Percentiles rank a stretch among this genome's conserved stretches.
Conservation (phyloP, 2,329 filamentous ascomycete species). For the Ambrosiella cleistominuta region DNA sequence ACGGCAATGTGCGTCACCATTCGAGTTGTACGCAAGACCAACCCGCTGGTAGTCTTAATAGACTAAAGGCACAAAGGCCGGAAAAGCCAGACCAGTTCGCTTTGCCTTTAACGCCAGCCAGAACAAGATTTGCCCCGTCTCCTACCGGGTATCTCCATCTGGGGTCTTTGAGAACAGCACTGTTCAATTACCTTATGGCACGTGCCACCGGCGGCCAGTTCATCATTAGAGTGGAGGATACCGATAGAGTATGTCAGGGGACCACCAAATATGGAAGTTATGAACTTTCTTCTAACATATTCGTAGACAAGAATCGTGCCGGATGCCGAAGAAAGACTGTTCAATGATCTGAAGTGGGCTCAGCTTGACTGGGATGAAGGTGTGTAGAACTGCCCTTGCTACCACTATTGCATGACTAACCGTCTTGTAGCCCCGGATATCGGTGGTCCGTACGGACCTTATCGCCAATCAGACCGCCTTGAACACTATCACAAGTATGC, state of each 20-base stretch:
- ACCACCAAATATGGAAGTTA: not conserved
- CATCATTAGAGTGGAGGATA: constrained; percentile 81
- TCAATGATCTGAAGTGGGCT: constrained; percentile 71
- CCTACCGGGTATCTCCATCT: constrained; percentile 89
- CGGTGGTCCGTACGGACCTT: constrained; percentile 69
- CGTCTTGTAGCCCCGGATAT: constrained; percentile 48
- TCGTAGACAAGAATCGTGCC: constrained; percentile 58
- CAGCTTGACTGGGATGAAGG: constrained; percentile 89
- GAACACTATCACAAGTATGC: constrained; percentile 55
- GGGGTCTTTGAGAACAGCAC: constrained; percentile 73
- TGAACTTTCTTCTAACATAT: constrained; percentile 9
- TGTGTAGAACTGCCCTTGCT: constrained; percentile 17
- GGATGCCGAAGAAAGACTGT: constrained; percentile 62
- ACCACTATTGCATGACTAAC: constrained; percentile 5
- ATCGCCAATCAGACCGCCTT: constrained; percentile 55
- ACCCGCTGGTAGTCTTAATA: constrained; percentile 3
- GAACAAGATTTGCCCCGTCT: constrained; percentile 76
- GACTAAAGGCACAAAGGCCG: not conserved
- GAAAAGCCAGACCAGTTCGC: constrained; percentile 10
- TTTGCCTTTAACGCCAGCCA: constrained; percentile 34
- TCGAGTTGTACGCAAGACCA: not conserved
- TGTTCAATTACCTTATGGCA: constrained; percentile 93
- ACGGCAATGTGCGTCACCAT: not conserved
- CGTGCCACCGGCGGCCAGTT: constrained; percentile 80
- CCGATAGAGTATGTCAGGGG: constrained; percentile 52